A percentile compares a stretch with the other conserved stretches of the same genome.
phyloP scores from a whole-genome alignment of 805 yeast species.

The Saturnispora serradocipensis region DNA sequence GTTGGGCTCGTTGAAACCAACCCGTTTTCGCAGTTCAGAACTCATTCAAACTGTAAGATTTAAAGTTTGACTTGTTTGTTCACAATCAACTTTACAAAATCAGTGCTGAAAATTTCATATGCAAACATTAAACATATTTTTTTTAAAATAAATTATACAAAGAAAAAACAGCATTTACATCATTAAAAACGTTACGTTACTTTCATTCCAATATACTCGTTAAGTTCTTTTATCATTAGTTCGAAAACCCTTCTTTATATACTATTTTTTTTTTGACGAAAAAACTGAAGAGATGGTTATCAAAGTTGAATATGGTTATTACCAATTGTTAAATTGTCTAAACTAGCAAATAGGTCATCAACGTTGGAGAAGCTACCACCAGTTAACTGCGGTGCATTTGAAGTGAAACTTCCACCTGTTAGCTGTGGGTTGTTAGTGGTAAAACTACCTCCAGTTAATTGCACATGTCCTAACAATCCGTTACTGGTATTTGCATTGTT shows the following conservation, averaged over 20 bases:
- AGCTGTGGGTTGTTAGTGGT: constrained; percentile 2
- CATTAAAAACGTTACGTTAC: background rate
- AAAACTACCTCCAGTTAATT: constrained; percentile 7
- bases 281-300: background rate
- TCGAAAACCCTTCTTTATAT: background rate
- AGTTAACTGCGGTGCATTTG: constrained; percentile 6
- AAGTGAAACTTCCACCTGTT: constrained; percentile 6
- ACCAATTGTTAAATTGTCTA: constrained; percentile 7
- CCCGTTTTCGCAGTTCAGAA: background rate
- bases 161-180: background rate
- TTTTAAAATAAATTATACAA: background rate
- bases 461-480: constrained; percentile 1
- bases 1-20: background rate
- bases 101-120: background rate
- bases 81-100: background rate
- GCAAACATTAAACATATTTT: background rate
- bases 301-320: constrained; percentile 8
- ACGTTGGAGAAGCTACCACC: constrained; percentile 8
- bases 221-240: background rate
- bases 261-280: background rate
- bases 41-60: background rate
- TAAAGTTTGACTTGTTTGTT: background rate
- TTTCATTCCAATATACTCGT: background rate
- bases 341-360: constrained; percentile 7
- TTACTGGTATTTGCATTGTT: background rate